Conservation (phyloP, 108 stramenopile species). For the Cylindrotheca fusiformis region DNA sequence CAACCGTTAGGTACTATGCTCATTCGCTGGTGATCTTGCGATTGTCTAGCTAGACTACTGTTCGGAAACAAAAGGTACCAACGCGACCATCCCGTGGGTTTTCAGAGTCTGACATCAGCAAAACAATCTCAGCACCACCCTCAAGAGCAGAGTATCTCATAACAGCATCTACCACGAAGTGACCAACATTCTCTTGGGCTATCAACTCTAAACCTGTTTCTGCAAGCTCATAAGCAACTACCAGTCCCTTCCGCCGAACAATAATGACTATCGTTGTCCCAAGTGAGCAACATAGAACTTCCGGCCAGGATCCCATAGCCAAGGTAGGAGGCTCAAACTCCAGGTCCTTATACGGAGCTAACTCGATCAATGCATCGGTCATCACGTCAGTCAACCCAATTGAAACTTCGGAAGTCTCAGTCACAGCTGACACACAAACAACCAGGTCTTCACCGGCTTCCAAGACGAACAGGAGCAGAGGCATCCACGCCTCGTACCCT, state of each 20-base stretch:
- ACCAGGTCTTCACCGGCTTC: slow-evolving; percentile 29
- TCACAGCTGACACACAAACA: slow-evolving; percentile 32
- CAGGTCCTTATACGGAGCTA: slow-evolving; percentile 30
- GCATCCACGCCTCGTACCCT: slow-evolving; percentile 55
- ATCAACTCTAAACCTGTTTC: slow-evolving; percentile 59
- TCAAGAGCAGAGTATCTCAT: slow-evolving; percentile 61
- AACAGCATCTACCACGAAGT: slow-evolving; percentile 83
- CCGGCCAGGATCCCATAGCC: slow-evolving; percentile 82
- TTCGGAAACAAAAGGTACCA: slow-evolving; percentile 56
- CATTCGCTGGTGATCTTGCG: no score
- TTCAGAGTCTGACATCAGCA: slow-evolving; percentile 62
- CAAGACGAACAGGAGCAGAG: slow-evolving; percentile 32
- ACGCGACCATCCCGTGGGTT: slow-evolving; percentile 76
- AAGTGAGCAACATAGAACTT: slow-evolving; percentile 65
- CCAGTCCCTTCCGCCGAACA: slow-evolving; percentile 61
- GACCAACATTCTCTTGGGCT: slow-evolving; percentile 58
- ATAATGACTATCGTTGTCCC: slow-evolving; percentile 67
- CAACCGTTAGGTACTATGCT: no score
- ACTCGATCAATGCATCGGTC: slow-evolving; percentile 53
- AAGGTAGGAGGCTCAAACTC: slow-evolving; percentile 66
- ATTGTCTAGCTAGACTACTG: slow-evolving; percentile 25
- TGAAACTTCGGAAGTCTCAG: slow-evolving; percentile 20
- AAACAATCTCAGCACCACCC: slow-evolving; percentile 69
- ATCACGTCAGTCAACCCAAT: slow-evolving; percentile 46
- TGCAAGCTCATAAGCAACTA: slow-evolving; percentile 68